Base-by-base conservation (phyloP, 192 early-diverging fungal genomes). In the Dissophora globulifera region DNA sequence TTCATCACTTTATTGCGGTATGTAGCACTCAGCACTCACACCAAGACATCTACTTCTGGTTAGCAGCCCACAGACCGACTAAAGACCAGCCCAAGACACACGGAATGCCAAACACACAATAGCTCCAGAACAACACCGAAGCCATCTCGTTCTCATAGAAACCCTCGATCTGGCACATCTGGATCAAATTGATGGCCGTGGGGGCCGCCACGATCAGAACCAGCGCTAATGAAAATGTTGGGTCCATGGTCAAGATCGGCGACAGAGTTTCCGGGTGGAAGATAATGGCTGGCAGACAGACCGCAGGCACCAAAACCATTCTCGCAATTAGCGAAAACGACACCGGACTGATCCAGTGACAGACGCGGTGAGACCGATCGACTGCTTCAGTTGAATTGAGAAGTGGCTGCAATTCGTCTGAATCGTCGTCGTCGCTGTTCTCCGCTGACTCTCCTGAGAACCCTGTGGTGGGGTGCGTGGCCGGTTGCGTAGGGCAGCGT, bases 131-230 rank as follows among this genome's bases (percentile, higher is more conserved):
- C 48, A 93, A 56, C 15, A 93, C 80, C 41, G 82, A 79, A 1
- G 88, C 83, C 61, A 90, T 88, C 60, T 89, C 87, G 15, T 84
- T 79, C 52, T 93, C 90, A 78, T 87, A 93, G 63, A 87, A 82
- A 9, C 88, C 88, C 29, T 86, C 87, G 23, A 89, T 87, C 74
- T 89, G 88, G 45, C 86, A 84, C 20, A 91, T 85, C n/a, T 90
- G 90, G 16, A 87, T 84, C 25, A 91, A 79, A 38, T 89, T 91
- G 54, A 93, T 87, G 0, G 91, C 91, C 2, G 91, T 89, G 3
- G 91, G 91, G 16, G 84, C 86, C 33, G 84, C 81, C 0, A 85
- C 84, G 32, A 93, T 52, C 15, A 93, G 72, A 6, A 93, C 80
- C 51, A 91, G 74, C 29, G 84, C 81, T 43, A 89, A 58, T 1